Conservation (phyloP, 305 asterid species). For the Fraxinus platypoda region DNA sequence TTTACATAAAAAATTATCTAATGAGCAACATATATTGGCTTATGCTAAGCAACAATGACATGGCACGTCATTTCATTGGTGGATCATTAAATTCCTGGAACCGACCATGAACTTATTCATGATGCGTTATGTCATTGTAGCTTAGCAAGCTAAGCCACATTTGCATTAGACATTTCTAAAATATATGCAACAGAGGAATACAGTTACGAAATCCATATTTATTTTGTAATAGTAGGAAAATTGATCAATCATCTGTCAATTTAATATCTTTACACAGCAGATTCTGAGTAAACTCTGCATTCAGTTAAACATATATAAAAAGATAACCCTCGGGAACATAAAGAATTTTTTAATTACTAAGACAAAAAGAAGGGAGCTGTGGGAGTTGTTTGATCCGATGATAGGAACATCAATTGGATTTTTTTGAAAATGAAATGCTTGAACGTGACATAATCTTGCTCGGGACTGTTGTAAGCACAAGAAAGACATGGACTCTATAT, state of each 20-base stretch:
- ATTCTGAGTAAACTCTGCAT: background rate
- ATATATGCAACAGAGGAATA: background rate
- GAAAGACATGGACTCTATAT: background rate
- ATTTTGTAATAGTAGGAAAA: background rate
- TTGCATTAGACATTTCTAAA: background rate
- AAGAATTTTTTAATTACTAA: background rate
- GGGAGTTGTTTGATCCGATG: background rate
- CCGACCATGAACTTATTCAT: background rate
- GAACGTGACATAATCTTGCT: background rate
- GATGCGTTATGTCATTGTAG: background rate
- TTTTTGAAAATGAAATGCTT: background rate
- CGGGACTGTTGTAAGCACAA: background rate
- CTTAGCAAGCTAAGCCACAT: background rate
- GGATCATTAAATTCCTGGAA: background rate
- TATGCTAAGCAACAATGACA: background rate
- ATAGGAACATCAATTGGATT: background rate
- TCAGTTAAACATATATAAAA: background rate
- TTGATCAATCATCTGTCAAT: background rate
- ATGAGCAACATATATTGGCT: background rate
- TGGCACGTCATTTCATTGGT: background rate
- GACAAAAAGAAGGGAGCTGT: background rate
- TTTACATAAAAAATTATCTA: background rate
- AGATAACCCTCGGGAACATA: background rate
- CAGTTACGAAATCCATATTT: background rate
- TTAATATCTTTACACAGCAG: background rate